Percentiles rank a stretch among this genome's conserved stretches.
phyloP scores from a whole-genome alignment of 2,329 filamentous ascomycete species.

The Colletotrichum sp. region DNA sequence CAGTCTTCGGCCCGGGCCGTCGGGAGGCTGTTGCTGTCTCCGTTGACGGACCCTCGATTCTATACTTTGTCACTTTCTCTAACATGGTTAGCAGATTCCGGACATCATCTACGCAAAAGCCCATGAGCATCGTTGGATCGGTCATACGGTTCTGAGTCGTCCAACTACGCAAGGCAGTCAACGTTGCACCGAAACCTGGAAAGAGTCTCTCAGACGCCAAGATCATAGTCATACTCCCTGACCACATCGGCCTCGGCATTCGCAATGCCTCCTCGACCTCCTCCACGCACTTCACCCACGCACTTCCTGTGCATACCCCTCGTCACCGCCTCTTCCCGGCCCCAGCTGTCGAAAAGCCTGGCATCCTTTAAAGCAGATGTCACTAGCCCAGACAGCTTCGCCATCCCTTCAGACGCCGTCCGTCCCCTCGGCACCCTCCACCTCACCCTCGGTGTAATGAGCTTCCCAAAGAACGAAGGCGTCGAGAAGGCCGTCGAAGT shows the following conservation, averaged over 20 bases:
- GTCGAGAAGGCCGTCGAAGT: conserved; percentile 47
- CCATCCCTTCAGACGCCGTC: conserved; percentile 70
- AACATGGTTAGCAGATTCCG: background rate
- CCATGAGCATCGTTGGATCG: background rate
- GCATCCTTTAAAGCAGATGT: conserved; percentile 66
- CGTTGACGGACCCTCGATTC: background rate
- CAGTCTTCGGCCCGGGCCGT: background rate
- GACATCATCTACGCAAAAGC: background rate
- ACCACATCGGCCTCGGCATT: background rate
- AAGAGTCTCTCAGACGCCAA: background rate
- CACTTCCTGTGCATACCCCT: conserved; percentile 83
- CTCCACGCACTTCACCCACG: conserved; percentile 55
- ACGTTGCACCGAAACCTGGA: background rate
- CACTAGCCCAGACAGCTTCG: conserved; percentile 44
- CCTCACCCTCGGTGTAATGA: conserved; percentile 87
- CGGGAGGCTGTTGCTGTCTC: background rate
- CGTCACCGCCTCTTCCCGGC: conserved; percentile 61
- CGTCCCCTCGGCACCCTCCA: conserved; percentile 83
- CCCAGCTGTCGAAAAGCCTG: conserved; percentile 69
- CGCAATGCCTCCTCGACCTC: conserved; percentile 42
- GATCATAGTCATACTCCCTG: background rate
- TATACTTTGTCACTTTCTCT: background rate
- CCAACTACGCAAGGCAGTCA: background rate
- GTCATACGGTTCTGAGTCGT: background rate
- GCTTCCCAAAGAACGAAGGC: conserved; percentile 57